Evolutionary conservation across 2,329 filamentous ascomycete species (phyloP).

Genomic region (Colletotrichum caudatum): DNA sequence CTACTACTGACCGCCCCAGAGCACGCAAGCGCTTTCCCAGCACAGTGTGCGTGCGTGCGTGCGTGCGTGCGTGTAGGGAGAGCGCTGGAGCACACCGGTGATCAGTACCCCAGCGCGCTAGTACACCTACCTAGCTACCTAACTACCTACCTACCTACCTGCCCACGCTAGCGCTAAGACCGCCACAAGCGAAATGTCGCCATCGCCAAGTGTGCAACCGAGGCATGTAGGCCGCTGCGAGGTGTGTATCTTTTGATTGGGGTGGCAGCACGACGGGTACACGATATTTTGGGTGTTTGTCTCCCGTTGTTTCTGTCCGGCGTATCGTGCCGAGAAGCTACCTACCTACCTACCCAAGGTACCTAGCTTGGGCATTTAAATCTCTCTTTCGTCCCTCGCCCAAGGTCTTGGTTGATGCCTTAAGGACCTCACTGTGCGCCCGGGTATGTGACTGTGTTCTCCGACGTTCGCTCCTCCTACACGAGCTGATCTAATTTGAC

Average conservation of each 20-base stretch:
- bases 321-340: background rate
- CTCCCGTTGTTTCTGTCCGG: background rate
- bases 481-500: conserved; percentile 19
- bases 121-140: too few relatives aligned
- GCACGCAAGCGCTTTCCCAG: background rate
- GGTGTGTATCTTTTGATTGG: conserved; percentile 1
- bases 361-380: background rate
- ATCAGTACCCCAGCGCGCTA: conserved; percentile 22
- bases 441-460: background rate
- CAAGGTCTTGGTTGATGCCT: background rate
- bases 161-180: background rate
- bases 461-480: background rate
- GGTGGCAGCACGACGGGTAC: background rate
- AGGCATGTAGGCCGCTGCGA: conserved; percentile 6
- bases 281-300: background rate
- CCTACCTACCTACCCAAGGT: too few relatives aligned
- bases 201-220: conserved; percentile 6
- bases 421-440: conserved; percentile 19
- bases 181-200: conserved; percentile 22
- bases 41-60: conserved; percentile 2
- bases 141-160: too few relatives aligned
- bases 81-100: conserved; percentile 10
- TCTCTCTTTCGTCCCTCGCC: background rate
- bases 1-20: background rate
- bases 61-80: background rate